Evolutionary conservation across 768 basidiomycete genomes (phyloP).

Genomic region (Gloeopeniophorella convolvens): DNA sequence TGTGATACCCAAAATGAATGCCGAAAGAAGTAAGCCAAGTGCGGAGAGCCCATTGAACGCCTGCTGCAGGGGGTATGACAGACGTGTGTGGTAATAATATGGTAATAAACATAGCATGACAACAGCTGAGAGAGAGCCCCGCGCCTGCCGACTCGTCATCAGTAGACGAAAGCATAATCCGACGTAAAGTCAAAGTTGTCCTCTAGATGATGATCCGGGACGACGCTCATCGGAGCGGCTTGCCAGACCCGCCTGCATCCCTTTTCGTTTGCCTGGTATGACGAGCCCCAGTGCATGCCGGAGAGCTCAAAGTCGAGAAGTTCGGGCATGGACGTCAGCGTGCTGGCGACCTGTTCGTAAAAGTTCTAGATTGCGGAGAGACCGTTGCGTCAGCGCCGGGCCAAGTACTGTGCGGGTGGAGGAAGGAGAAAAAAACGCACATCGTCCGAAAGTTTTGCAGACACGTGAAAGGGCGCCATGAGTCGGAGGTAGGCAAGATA

Average conservation of each 20-base stretch:
- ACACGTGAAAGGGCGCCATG: constrained; percentile 37
- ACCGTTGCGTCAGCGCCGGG: constrained; percentile 4
- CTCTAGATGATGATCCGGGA: constrained; percentile 10
- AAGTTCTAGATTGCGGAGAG: constrained; percentile 40
- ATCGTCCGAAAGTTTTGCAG: constrained; percentile 28
- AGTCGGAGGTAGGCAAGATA: constrained; percentile 61
- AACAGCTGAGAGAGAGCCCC: no score
- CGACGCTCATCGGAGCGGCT: constrained; percentile 11
- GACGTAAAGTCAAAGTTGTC: constrained; percentile 16
- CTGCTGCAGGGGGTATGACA: constrained; percentile 1
- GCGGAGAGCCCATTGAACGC: not conserved
- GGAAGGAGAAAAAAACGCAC: constrained; percentile 22
- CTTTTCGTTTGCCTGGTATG: constrained; percentile 12
- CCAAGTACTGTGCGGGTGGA: not conserved
- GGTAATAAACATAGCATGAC: constrained; percentile 16
- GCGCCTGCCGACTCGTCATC: no score
- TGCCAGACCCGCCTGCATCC: constrained; percentile 19
- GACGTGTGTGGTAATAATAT: constrained; percentile 15
- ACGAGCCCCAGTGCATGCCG: constrained; percentile 60
- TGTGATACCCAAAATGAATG: constrained; percentile 9
- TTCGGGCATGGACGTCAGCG: constrained; percentile 52
- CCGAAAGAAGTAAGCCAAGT: not conserved
- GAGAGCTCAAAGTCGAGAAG: constrained; percentile 66
- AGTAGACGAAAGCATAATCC: constrained; percentile 20
- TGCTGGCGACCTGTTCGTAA: constrained; percentile 52